These are phyloP conservation scores for Diplocarpon mali DNA, from an alignment of 2,329 filamentous ascomycete species.

Conservation along the genomic window DNA sequence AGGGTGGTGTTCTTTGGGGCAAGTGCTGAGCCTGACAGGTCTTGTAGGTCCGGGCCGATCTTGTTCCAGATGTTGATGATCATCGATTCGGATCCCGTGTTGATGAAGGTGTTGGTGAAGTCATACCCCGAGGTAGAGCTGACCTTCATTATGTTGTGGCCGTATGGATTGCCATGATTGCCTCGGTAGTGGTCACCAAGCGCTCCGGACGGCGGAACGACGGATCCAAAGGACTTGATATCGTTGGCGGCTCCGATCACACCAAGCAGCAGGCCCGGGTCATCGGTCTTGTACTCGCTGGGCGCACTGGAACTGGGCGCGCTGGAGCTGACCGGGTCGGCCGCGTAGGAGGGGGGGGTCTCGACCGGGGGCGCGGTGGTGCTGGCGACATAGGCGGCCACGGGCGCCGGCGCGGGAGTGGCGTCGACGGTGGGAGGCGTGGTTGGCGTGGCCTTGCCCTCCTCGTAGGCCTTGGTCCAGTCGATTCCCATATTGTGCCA, in stretches of 20 bases:
- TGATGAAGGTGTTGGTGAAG: slow-evolving; percentile 22
- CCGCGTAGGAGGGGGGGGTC: neutral
- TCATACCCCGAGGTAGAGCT: slow-evolving; percentile 10
- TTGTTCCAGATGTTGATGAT: slow-evolving; percentile 25
- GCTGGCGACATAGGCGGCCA: neutral
- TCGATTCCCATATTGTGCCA: slow-evolving; percentile 23
- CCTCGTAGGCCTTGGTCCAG: slow-evolving; percentile 20
- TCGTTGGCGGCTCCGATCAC: slow-evolving; percentile 21
- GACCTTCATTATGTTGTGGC: slow-evolving; percentile 24
- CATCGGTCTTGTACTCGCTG: neutral
- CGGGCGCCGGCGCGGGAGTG: slow-evolving; percentile 1
- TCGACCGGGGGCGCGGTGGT: slow-evolving; percentile 4
- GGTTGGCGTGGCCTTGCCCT: slow-evolving; percentile 12
- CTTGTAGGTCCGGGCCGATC: slow-evolving; percentile 9
- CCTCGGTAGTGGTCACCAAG: slow-evolving; percentile 14
- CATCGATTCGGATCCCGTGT: slow-evolving; percentile 16
- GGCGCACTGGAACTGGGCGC: neutral
- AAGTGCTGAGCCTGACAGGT: slow-evolving; percentile 17
- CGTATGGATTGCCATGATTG: slow-evolving; percentile 23
- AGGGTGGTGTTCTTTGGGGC: slow-evolving; percentile 22
- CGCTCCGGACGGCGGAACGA: slow-evolving; percentile 2
- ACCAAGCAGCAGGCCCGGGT: slow-evolving; percentile 7
- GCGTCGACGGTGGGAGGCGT: slow-evolving; percentile 2
- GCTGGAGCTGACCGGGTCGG: neutral
- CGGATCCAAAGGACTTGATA: slow-evolving; percentile 13